Conservation (phyloP, 495 filamentous ascomycete genomes). For the Penicillium paxilli region DNA sequence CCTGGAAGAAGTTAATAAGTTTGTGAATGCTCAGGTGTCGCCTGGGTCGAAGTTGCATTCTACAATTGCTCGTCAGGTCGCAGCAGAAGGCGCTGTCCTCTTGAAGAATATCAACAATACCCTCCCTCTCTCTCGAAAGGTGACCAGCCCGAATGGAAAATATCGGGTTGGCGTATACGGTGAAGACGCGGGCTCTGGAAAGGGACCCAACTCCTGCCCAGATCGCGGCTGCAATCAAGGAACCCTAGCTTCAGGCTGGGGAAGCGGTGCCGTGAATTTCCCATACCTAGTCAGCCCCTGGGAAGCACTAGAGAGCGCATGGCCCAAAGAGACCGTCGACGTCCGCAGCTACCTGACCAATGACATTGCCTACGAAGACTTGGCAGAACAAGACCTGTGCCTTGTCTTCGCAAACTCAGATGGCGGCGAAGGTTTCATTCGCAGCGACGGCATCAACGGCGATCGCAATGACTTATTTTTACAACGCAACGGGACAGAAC, state of each 20-base stretch:
- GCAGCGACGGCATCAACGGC: conserved; percentile 62
- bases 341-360: conserved; percentile 64
- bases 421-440: conserved; percentile 65
- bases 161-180: conserved; percentile 77
- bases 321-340: conserved; percentile 59
- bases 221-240: conserved; percentile 83
- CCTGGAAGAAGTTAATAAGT: conserved; percentile 71
- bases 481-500: conserved; percentile 74
- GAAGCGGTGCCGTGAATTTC: conserved; percentile 84
- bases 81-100: conserved; percentile 81
- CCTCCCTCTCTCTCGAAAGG: conserved; percentile 61
- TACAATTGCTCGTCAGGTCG: conserved; percentile 67
- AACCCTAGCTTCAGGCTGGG: conserved; percentile 86
- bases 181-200: conserved; percentile 72
- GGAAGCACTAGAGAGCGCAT: conserved; percentile 62
- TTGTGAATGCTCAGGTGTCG: conserved; percentile 63
- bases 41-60: conserved; percentile 64
- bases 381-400: conserved; percentile 61
- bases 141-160: conserved; percentile 38
- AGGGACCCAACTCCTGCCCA: conserved; percentile 72
- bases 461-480: conserved; percentile 81
- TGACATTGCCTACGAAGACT: conserved; percentile 36
- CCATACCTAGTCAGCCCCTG: conserved; percentile 75
- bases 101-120: conserved; percentile 72
- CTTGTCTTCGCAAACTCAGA: conserved; percentile 64